These are phyloP conservation scores for Ogataea polymorpha DNA, from an alignment of 805 yeast species.

Conservation along the genomic window DNA sequence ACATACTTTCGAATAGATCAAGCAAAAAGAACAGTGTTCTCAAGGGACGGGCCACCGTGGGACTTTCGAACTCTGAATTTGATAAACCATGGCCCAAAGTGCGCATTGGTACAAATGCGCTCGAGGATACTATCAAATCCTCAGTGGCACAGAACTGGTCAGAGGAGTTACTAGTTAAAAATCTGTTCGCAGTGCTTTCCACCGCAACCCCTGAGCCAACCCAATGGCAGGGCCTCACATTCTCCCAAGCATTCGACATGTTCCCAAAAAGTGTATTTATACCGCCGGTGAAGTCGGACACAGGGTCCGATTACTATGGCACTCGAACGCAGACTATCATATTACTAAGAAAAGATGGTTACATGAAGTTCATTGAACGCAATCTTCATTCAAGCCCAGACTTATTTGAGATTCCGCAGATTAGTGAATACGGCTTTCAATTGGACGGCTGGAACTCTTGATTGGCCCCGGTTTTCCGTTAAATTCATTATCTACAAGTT, in stretches of 20 bases:
- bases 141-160: constrained; percentile 18
- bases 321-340: constrained; percentile 85
- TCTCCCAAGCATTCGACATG: constrained; percentile 35
- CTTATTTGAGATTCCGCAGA: constrained; percentile 21
- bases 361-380: constrained; percentile 58
- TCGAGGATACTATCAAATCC: constrained; percentile 37
- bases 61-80: constrained; percentile 66
- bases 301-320: constrained; percentile 56
- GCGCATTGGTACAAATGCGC: constrained; percentile 58
- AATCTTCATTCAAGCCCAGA: constrained; percentile 52
- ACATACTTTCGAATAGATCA: constrained; percentile 48
- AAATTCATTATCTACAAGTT: constrained; percentile 10
- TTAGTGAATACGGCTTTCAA: constrained; percentile 16
- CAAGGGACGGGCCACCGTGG: constrained; percentile 37
- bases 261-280: constrained; percentile 64
- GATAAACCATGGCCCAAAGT: constrained; percentile 78
- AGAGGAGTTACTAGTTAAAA: constrained; percentile 42
- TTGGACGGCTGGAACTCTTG: constrained; percentile 15
- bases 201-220: constrained; percentile 33
- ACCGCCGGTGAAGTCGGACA: constrained; percentile 52
- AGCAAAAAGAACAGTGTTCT: constrained; percentile 26
- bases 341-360: constrained; percentile 49
- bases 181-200: constrained; percentile 55
- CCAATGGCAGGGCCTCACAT: constrained; percentile 27
- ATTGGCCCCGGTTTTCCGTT: not conserved